Conservation (phyloP, 805 yeast species). For the Ogataea paraovalis region DNA sequence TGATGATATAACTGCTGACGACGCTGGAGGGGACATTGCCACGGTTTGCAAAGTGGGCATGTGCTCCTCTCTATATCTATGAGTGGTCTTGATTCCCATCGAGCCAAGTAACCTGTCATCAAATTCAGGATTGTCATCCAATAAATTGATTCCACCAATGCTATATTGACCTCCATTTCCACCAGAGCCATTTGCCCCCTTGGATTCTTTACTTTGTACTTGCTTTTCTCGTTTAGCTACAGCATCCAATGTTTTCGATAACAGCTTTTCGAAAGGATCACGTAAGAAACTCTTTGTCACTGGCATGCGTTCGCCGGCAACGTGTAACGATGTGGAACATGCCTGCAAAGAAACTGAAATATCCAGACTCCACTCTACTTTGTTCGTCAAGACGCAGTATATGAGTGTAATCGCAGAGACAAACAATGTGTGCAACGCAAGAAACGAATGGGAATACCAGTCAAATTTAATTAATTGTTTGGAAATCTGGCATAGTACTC, state of each 20-base stretch:
- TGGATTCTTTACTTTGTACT: background rate
- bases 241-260: constrained; percentile 14
- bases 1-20: background rate
- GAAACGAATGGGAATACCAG: constrained; percentile 21
- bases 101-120: constrained; percentile 2
- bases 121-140: constrained; percentile 6
- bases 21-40: background rate
- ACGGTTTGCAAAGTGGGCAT: background rate
- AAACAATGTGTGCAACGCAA: constrained; percentile 20
- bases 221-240: background rate
- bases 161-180: constrained; percentile 1
- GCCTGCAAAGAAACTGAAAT: constrained; percentile 21
- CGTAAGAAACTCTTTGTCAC: constrained; percentile 16
- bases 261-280: constrained; percentile 21
- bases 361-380: constrained; percentile 21
- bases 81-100: constrained; percentile 1
- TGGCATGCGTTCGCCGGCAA: constrained; percentile 25
- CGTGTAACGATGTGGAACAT: constrained; percentile 22
- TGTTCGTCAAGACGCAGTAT: constrained; percentile 18
- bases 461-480: constrained; percentile 20
- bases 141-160: constrained; percentile 14
- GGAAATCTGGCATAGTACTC: constrained; percentile 18
- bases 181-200: background rate
- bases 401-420: constrained; percentile 23
- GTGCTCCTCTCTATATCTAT: background rate